Conservation (phyloP, 1,284 basidiomycete genomes). For the Cerioporus squamosus region DNA sequence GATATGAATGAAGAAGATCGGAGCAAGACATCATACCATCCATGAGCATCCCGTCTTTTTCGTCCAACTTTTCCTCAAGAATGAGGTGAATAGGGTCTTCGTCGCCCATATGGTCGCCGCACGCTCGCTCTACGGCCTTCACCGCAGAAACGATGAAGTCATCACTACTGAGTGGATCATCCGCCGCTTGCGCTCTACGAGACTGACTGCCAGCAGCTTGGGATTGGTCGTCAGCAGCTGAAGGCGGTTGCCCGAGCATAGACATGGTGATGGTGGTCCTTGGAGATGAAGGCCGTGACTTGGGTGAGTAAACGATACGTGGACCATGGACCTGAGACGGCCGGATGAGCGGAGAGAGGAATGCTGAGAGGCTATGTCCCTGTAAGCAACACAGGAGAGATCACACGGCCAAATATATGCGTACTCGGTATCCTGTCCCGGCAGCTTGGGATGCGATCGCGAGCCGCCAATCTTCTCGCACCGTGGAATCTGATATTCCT, state of each 20-base stretch:
- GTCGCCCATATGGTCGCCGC: constrained; percentile 11
- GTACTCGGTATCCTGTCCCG: constrained; percentile 25
- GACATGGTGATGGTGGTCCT: constrained; percentile 38
- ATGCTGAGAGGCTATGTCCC: constrained; percentile 36
- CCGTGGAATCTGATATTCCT: constrained; percentile 39
- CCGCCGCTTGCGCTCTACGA: neutral
- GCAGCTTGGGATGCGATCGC: constrained; percentile 25
- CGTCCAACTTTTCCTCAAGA: constrained; percentile 57
- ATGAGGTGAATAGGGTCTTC: constrained; percentile 45
- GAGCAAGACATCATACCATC: constrained; percentile 41
- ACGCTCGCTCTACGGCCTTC: constrained; percentile 19
- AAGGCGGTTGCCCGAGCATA: constrained; percentile 45
- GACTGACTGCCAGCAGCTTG: neutral
- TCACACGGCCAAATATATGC: constrained; percentile 2
- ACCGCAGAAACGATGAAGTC: constrained; percentile 8
- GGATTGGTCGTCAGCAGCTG: constrained; percentile 16
- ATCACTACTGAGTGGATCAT: constrained; percentile 9
- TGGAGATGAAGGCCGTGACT: constrained; percentile 35
- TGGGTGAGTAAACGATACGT: constrained; percentile 34
- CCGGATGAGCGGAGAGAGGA: constrained; percentile 38
- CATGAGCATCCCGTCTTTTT: constrained; percentile 54
- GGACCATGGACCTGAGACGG: constrained; percentile 10
- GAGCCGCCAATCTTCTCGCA: constrained; percentile 25
- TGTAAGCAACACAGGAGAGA: neutral
- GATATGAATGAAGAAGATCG: too few species aligned